phyloP scores from a whole-genome alignment of 2,329 filamentous ascomycete species.

The Aspergillus bombycis region DNA sequence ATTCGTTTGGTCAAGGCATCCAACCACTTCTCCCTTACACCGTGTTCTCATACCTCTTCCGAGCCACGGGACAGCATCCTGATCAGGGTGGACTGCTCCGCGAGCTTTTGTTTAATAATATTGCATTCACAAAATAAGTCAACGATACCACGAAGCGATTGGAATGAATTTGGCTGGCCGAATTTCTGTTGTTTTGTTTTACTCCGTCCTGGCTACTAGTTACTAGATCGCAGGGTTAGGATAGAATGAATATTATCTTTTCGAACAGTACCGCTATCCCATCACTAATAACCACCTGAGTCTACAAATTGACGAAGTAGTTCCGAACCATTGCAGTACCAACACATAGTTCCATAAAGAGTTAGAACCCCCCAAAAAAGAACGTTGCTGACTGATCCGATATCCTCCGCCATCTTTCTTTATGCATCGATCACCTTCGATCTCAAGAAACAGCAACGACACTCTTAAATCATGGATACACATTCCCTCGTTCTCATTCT shows the following conservation, averaged over 20 bases:
- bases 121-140: slow-evolving; percentile 23
- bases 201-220: slow-evolving; percentile 10
- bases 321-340: not conserved
- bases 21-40: not conserved
- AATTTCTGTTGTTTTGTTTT: slow-evolving; percentile 15
- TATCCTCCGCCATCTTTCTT: slow-evolving; percentile 26
- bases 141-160: slow-evolving; percentile 35
- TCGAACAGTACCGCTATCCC: not conserved
- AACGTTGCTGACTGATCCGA: slow-evolving; percentile 28
- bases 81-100: not conserved
- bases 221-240: slow-evolving; percentile 9
- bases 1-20: not conserved
- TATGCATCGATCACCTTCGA: slow-evolving; percentile 41
- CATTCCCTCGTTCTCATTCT: not conserved
- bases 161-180: slow-evolving; percentile 22
- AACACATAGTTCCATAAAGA: slow-evolving; percentile 7
- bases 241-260: slow-evolving; percentile 15
- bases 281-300: not conserved
- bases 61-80: slow-evolving; percentile 11
- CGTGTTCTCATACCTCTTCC: slow-evolving; percentile 4
- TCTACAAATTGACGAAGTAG: not conserved
- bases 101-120: slow-evolving; percentile 11
- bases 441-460: not conserved
- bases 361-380: not conserved
- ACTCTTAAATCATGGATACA: not conserved